These are phyloP conservation scores for Cucurbita ficifolia DNA, from an alignment of 306 rosid genomes.

Conservation along the genomic window DNA sequence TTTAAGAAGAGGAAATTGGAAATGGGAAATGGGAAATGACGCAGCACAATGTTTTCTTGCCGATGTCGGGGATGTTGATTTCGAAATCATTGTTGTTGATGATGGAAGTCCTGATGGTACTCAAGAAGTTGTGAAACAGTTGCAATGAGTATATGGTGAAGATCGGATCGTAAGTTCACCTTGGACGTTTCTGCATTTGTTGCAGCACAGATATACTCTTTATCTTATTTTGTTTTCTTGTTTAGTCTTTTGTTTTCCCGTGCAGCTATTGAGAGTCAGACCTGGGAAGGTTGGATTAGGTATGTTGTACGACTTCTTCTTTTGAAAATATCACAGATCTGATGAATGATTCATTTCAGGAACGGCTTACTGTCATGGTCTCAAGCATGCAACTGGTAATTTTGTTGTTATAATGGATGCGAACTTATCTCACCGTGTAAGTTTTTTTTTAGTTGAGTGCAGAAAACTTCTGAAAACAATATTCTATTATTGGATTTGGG, in stretches of 20 bases:
- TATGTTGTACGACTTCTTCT: conserved; percentile 14
- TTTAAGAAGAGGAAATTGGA: neutral
- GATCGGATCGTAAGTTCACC: conserved; percentile 63
- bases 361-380: conserved; percentile 85
- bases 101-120: conserved; percentile 99
- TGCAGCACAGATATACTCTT: neutral
- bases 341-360: conserved; percentile 42
- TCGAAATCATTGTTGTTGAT: conserved; percentile 79
- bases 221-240: neutral
- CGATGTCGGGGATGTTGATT: conserved; percentile 51
- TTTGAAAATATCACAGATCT: conserved; percentile 4
- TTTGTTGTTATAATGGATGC: conserved; percentile 96
- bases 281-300: conserved; percentile 90
- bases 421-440: conserved; percentile 86
- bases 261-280: conserved; percentile 76
- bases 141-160: conserved; percentile 76
- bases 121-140: conserved; percentile 65
- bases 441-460: conserved; percentile 9
- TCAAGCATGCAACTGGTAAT: conserved; percentile 90
- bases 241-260: neutral
- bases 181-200: neutral
- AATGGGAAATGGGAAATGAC: neutral
- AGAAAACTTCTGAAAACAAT: neutral
- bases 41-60: neutral
- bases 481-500: neutral